These are phyloP conservation scores for Dendrobium catenatum DNA, from an alignment of 106 monocot genomes.

Conservation along the genomic window DNA sequence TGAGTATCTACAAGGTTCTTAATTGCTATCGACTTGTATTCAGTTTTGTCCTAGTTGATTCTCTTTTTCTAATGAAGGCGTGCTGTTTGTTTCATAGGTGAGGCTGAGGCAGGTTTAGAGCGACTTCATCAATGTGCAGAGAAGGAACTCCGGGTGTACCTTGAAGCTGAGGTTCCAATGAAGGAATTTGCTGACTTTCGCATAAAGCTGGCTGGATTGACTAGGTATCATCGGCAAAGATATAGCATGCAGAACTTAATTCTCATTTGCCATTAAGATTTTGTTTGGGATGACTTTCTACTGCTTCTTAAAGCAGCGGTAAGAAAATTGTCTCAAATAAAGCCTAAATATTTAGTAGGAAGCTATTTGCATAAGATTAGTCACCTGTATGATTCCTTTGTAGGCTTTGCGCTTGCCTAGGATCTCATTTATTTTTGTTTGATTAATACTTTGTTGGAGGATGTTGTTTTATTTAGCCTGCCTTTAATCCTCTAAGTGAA, in stretches of 20 bases:
- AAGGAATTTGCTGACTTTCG: constrained; percentile 87
- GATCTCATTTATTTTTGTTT: neutral
- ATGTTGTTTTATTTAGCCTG: neutral
- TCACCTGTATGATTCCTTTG: neutral
- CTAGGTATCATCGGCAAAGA: constrained; percentile 40
- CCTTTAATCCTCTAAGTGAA: too few relatives aligned
- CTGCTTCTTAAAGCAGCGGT: too few relatives aligned
- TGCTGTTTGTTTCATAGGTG: constrained; percentile 40
- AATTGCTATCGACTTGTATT: neutral
- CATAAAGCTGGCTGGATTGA: constrained; percentile 79
- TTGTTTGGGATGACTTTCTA: too few relatives aligned
- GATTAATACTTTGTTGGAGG: neutral
- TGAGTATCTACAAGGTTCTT: constrained; percentile 85
- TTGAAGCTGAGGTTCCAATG: constrained; percentile 51
- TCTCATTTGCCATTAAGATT: too few relatives aligned
- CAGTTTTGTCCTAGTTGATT: neutral
- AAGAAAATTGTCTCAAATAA: too few relatives aligned
- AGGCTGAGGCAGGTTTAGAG: constrained; percentile 87
- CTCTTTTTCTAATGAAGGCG: neutral
- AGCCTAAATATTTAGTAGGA: neutral
- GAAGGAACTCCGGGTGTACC: constrained; percentile 65
- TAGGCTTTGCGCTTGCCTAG: neutral
- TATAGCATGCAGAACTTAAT: neutral
- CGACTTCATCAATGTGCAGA: constrained; percentile 92
- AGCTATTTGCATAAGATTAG: neutral